Evolutionary conservation across 164 flowering plant genomes (phyloP).

Genomic region (Malania oleifera): DNA sequence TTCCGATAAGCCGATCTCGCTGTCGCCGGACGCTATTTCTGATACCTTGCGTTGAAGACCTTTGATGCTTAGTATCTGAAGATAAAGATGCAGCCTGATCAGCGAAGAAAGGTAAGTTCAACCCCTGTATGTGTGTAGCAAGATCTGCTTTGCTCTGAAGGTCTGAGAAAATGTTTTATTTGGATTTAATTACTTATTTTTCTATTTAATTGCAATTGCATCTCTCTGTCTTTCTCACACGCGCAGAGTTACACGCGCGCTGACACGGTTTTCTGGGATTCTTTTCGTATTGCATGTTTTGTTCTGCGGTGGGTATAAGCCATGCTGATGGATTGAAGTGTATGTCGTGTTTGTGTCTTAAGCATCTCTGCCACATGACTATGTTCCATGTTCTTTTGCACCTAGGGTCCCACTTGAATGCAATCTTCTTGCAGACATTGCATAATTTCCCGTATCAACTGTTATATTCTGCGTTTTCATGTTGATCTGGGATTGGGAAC

Average conservation of each 20-base stretch:
- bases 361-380: conserved; percentile 11
- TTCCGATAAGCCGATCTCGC: not conserved
- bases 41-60: not conserved
- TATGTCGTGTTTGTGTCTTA: conserved; percentile 11
- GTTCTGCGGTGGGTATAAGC: conserved; percentile 8
- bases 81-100: conserved; percentile 86
- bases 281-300: not conserved
- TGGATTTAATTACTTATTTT: not conserved
- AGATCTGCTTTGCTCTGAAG: not conserved
- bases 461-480: not conserved
- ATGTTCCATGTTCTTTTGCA: conserved; percentile 6
- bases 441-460: not conserved
- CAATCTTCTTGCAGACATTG: not conserved
- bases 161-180: not conserved
- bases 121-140: not conserved
- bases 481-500: not conserved
- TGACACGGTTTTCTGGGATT: not conserved
- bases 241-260: not conserved
- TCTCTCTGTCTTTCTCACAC: not conserved
- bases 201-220: not conserved
- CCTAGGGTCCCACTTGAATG: conserved; percentile 1
- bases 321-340: conserved; percentile 4
- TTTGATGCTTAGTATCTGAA: conserved; percentile 31
- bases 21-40: not conserved
- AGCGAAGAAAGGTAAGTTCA: conserved; percentile 61